Base-by-base conservation (phyloP, 2,329 filamentous ascomycete species). In the Penicillium corylophilum region DNA sequence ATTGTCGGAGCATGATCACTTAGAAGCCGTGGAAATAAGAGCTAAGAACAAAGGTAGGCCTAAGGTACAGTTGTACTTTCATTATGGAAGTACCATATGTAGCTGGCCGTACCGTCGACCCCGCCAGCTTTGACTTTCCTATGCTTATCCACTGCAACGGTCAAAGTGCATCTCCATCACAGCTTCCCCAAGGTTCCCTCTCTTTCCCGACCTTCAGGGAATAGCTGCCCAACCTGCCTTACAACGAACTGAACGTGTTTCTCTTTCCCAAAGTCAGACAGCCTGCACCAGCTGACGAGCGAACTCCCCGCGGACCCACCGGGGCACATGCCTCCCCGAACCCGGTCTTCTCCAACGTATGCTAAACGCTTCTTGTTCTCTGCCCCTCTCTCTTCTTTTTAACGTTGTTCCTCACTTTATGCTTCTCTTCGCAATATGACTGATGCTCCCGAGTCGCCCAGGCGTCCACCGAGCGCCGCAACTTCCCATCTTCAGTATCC, bases 401-500 rank as follows among this genome's bases (percentile, higher is more conserved):
- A 15, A 28, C 24, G 4, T 15, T 20, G 29, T 15, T 26, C 13
- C 10, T 24, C 40, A 20, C 46, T 52, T 47, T 41, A 56, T 57
- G 53, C 42, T 42, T 36, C 29, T 40, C 16, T 44, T 45, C 22
- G 33, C 53, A 44, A 53, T 54, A 73, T 72, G 69, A 62, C 72
- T 74, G 66, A 74, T 67, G 54, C 64, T 65, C 57, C 65, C 63
- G 67, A 71, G 56, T 63, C 64, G 56, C 52, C 56, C 45, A 67
- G 66, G 57, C 64, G 60, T 55, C 56, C 56, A 16, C 53, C 60
- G 41, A 64, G 63, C 51, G 49, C 62, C 53, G 52, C 55, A 48
- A 55, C 65, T 29, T 64, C 68, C 24, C 63, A 62, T 53, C 64
- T 75, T 16, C 71, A 65, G 55, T 75, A 73, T 56, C 73, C 73